Percentiles rank a stretch among this genome's conserved stretches.
phyloP scores from a whole-genome alignment of 345 rosid genomes.

The Crucihimalaya himalaica region DNA sequence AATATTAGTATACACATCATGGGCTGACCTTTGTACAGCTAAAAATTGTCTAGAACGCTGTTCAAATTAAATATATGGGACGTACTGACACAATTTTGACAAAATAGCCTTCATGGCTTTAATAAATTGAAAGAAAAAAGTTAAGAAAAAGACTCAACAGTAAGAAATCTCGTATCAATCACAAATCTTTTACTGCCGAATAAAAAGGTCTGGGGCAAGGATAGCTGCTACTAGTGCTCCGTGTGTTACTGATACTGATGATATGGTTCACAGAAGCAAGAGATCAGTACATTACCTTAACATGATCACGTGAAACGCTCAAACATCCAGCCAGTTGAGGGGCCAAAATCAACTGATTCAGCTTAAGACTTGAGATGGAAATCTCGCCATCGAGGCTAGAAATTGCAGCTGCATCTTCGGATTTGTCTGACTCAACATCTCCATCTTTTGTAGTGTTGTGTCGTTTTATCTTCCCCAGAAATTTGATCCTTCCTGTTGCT shows the following conservation, averaged over 20 bases:
- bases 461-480: slow-evolving; percentile 76
- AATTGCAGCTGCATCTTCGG: slow-evolving; percentile 35
- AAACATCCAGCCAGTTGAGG: slow-evolving; percentile 83
- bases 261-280: slow-evolving; percentile 5
- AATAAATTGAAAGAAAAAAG: not conserved
- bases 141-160: not conserved
- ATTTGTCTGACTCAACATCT: slow-evolving; percentile 38
- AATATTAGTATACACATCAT: slow-evolving; percentile 11
- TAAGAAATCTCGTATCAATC: not conserved
- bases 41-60: not conserved
- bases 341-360: slow-evolving; percentile 90
- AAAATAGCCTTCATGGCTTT: slow-evolving; percentile 3
- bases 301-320: slow-evolving; percentile 68
- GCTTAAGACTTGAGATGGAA: slow-evolving; percentile 81
- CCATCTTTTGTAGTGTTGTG: slow-evolving; percentile 37
- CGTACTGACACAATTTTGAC: slow-evolving; percentile 9
- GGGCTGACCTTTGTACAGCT: not conserved
- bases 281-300: slow-evolving; percentile 62
- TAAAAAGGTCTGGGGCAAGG: not conserved
- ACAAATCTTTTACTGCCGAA: not conserved
- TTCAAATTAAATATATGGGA: slow-evolving; percentile 20
- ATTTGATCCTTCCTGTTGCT: slow-evolving; percentile 91
- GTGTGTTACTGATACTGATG: slow-evolving; percentile 17
- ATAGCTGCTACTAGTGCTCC: slow-evolving; percentile 26
- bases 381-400: slow-evolving; percentile 78